Percentiles rank a stretch among this genome's conserved stretches.
These are phyloP conservation scores for Aspergillus bombycis DNA, from an alignment of 2,329 filamentous ascomycete genomes.

Conservation along the genomic window DNA sequence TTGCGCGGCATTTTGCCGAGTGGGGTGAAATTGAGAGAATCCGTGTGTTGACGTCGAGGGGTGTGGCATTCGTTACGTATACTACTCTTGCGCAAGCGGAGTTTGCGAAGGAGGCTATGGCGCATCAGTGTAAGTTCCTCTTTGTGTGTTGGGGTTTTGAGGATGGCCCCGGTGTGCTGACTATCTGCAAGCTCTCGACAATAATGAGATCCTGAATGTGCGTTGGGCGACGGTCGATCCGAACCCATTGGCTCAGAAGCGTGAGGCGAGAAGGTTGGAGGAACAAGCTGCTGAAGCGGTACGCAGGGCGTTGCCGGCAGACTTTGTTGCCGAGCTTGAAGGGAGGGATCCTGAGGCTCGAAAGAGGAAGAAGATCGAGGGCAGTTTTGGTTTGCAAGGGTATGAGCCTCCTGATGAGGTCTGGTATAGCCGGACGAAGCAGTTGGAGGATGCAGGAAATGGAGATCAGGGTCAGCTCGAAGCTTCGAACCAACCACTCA, in stretches of 20 bases:
- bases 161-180: neutral
- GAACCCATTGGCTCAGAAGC: slow-evolving; percentile 90
- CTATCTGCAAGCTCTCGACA: slow-evolving; percentile 65
- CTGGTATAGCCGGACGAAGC: slow-evolving; percentile 81
- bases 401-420: slow-evolving; percentile 95
- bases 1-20: slow-evolving; percentile 92
- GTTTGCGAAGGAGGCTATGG: slow-evolving; percentile 95
- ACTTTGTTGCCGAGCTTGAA: slow-evolving; percentile 92
- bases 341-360: slow-evolving; percentile 83
- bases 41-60: slow-evolving; percentile 82
- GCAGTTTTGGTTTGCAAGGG: slow-evolving; percentile 82
- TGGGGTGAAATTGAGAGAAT: slow-evolving; percentile 92
- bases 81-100: slow-evolving; percentile 85
- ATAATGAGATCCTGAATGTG: slow-evolving; percentile 91
- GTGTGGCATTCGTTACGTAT: slow-evolving; percentile 95
- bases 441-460: slow-evolving; percentile 65
- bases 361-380: slow-evolving; percentile 88
- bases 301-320: slow-evolving; percentile 79
- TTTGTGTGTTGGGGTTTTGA: neutral
- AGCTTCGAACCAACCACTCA: slow-evolving; percentile 46
- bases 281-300: slow-evolving; percentile 97
- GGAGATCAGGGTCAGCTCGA: slow-evolving; percentile 60
- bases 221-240: slow-evolving; percentile 96
- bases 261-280: slow-evolving; percentile 85
- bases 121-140: slow-evolving; percentile 66